Evolutionary conservation across 2,329 filamentous ascomycete genomes (phyloP), one percentile per base, ranked within the genome.

Genomic region (Fusarium keratoplasticum): DNA sequence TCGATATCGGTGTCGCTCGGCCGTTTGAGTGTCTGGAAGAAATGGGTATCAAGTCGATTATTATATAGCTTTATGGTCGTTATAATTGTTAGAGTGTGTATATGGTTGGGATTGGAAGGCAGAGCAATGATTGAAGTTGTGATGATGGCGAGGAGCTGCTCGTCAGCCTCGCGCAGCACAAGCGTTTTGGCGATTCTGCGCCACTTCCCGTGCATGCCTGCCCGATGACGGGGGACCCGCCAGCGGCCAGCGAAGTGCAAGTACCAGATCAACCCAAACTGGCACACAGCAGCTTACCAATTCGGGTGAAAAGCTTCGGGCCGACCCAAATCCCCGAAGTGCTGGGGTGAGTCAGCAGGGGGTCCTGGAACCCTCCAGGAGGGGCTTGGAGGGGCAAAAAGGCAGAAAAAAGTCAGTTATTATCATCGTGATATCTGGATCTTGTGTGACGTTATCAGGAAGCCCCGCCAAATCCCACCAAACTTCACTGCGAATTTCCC

Each of bases 381-480:
- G 73, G 73, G 73, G 73, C 59, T 66, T 54, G 65, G 57, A 57
- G 67, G 67, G 66, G 62, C 50, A 54, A 59, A 44, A 40, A 64
- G 62, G 61, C 60, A 64, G 27, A 74, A 76, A 77, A 78, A 78
- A 78, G 70, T 73, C 70, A 73, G 71, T 66, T 70, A 70, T 72
- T 67, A 64, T 67, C 58, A 67, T 69, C 40, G 69, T 77, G 74
- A 75, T 76, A 72, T 67, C 65, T 59, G 62, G 72, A 29, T 74
- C 67, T 59, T 76, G 70, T 70, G 76, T 79, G 77, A 79, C 77
- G 76, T 78, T 78, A 78, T 78, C 74, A 67, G 67, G 44, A 54
- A 77, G 73, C 77, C 77, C 77, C 77, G 77, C 77, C 75, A 76
- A 60, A 69, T 61, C 77, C 77, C 77, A 78, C 77, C 68, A 78